A percentile compares a stretch with the other conserved stretches of the same genome.
Evolutionary conservation across 305 asterid species (phyloP).

Genomic region (Ilex paraguariensis): DNA sequence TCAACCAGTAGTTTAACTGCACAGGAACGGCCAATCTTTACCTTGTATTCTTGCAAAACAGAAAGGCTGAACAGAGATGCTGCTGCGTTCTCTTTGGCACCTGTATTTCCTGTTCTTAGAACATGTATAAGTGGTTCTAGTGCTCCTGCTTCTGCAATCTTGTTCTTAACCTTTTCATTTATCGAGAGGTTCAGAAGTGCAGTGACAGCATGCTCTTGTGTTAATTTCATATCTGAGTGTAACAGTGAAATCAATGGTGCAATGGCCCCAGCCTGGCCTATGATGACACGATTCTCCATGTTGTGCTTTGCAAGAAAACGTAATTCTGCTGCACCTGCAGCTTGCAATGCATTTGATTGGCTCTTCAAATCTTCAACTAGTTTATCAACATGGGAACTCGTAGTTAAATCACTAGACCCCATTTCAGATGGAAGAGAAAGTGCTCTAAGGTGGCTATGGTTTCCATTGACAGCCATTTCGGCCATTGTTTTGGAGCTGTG

Average conservation of each 20-base stretch:
- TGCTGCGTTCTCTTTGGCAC: conserved; percentile 89
- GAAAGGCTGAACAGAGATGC: conserved; percentile 92
- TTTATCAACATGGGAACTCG: conserved; percentile 56
- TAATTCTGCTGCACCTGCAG: conserved; percentile 67
- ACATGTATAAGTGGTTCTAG: conserved; percentile 81
- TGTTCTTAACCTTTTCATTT: conserved; percentile 49
- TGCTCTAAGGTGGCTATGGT: conserved; percentile 31
- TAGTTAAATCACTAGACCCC: conserved; percentile 40
- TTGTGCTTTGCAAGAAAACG: conserved; percentile 73
- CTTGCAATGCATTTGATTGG: conserved; percentile 49
- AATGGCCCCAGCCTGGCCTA: conserved; percentile 76
- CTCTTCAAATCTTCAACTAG: conserved; percentile 54
- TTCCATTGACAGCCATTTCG: conserved; percentile 40
- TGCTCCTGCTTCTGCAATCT: conserved; percentile 72
- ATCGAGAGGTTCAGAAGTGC: conserved; percentile 84
- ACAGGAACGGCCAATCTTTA: conserved; percentile 76
- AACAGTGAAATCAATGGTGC: conserved; percentile 61
- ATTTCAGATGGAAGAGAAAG: conserved; percentile 45
- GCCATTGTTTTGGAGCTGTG: conserved; percentile 43
- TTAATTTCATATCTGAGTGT: conserved; percentile 43
- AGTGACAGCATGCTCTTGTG: conserved; percentile 91
- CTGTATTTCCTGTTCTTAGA: conserved; percentile 60
- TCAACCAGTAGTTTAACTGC: conserved; percentile 79
- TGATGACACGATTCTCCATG: conserved; percentile 65
- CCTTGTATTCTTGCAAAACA: conserved; percentile 65